Evolutionary conservation across 2,329 filamentous ascomycete genomes (phyloP).

Genomic region (Colletotrichum sublineola): DNA sequence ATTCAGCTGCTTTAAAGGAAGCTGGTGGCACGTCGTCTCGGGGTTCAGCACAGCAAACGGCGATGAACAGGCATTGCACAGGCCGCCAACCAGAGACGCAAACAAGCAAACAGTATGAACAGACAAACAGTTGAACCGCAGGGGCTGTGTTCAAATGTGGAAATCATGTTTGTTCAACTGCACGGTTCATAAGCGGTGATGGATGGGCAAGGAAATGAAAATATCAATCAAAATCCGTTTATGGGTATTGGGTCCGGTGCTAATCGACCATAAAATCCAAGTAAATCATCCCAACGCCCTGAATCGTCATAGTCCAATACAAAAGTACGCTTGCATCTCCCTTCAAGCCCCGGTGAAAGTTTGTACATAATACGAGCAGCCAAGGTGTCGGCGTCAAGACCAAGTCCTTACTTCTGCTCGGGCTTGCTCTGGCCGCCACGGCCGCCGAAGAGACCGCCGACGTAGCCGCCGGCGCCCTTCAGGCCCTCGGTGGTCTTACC

Average conservation of each 20-base stretch:
- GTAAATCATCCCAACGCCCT: constrained; percentile 27
- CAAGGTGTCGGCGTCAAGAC: not conserved
- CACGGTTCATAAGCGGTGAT: not conserved
- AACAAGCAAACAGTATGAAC: constrained; percentile 22
- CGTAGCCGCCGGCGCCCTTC: constrained; percentile 49
- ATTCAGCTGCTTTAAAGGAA: not conserved
- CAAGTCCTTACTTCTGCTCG: constrained; percentile 37
- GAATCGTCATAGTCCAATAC: not conserved
- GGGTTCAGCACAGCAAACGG: constrained; percentile 17
- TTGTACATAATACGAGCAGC: not conserved
- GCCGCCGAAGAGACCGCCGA: constrained; percentile 52
- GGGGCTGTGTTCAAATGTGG: not conserved
- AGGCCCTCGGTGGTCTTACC: constrained; percentile 46
- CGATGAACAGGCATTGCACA: not conserved
- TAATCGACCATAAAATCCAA: constrained; percentile 8
- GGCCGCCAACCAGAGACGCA: constrained; percentile 8
- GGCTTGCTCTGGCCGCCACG: constrained; percentile 46
- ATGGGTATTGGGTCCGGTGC: constrained; percentile 33
- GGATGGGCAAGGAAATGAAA: not conserved
- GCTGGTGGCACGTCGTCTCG: not conserved
- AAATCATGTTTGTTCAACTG: constrained; percentile 9
- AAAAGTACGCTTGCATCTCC: not conserved
- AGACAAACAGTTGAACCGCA: not conserved
- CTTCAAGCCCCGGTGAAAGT: not conserved
- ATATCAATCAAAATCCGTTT: not conserved